These are phyloP conservation scores for Chrysanthemum seticuspe DNA, from an alignment of 129 eudicot genomes.

Conservation along the genomic window DNA sequence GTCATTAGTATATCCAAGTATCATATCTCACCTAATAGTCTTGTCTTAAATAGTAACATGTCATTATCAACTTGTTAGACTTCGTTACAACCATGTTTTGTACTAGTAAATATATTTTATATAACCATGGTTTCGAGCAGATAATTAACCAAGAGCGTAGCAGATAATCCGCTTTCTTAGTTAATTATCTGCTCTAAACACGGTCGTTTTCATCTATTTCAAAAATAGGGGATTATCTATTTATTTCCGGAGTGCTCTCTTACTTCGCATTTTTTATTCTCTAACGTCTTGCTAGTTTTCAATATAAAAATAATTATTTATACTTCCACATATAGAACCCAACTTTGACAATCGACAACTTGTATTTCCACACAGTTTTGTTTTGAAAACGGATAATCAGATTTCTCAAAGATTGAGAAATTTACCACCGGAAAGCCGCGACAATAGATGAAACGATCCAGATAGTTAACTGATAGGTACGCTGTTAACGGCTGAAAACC, in stretches of 20 bases:
- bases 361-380: no score
- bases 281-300: background rate
- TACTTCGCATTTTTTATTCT: no score
- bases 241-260: no score
- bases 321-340: no score
- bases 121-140: background rate
- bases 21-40: constrained; percentile 18
- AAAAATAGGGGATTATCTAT: no score
- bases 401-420: constrained; percentile 2
- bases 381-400: no score
- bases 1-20: constrained; percentile 10
- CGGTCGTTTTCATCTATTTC: no score
- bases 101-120: no score
- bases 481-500: constrained; percentile 91
- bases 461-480: constrained; percentile 83
- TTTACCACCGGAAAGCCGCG: constrained; percentile 74
- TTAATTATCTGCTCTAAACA: no score
- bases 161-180: no score
- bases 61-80: constrained; percentile 11
- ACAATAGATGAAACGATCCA: constrained; percentile 76
- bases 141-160: background rate
- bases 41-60: constrained; percentile 11
- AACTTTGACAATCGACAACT: no score
- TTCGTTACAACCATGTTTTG: background rate
- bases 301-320: background rate